Evolutionary conservation across 2,329 filamentous ascomycete species (phyloP).

Genomic region (Sclerotinia sclerotiorum): DNA sequence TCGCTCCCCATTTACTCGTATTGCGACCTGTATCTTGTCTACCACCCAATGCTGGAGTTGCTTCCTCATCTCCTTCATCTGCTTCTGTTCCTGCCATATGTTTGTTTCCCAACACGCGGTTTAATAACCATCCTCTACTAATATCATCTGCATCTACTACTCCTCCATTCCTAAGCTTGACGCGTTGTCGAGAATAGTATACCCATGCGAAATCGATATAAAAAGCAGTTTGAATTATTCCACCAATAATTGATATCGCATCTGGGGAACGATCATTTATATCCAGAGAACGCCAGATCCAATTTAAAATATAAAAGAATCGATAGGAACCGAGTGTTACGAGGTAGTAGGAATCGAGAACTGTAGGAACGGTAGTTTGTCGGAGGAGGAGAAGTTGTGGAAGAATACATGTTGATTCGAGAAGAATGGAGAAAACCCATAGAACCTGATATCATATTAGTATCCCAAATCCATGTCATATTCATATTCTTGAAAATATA

Average conservation of each 20-base stretch:
- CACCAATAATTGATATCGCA: constrained; percentile 77
- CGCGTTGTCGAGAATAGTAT: constrained; percentile 88
- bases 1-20: constrained; percentile 53
- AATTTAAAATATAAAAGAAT: constrained; percentile 86
- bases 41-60: constrained; percentile 27
- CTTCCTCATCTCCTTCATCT: constrained; percentile 35
- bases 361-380: constrained; percentile 92
- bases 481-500: constrained; percentile 17
- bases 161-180: constrained; percentile 86
- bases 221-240: constrained; percentile 82
- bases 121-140: constrained; percentile 79
- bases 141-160: constrained; percentile 90
- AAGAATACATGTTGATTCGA: constrained; percentile 87
- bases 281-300: constrained; percentile 71
- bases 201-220: constrained; percentile 97
- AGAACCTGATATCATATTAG: constrained; percentile 56
- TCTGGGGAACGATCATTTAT: constrained; percentile 62
- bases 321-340: constrained; percentile 84
- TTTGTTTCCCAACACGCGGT: constrained; percentile 68
- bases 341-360: constrained; percentile 96
- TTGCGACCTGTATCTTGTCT: constrained; percentile 18
- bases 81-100: constrained; percentile 52
- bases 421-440: constrained; percentile 86
- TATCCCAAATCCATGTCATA: not conserved
- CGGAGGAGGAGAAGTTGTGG: constrained; percentile 89